A percentile compares a stretch with the other conserved stretches of the same genome.
These are phyloP conservation scores for Quercus aquifolioides DNA, from an alignment of 306 rosid genomes.

Conservation along the genomic window DNA sequence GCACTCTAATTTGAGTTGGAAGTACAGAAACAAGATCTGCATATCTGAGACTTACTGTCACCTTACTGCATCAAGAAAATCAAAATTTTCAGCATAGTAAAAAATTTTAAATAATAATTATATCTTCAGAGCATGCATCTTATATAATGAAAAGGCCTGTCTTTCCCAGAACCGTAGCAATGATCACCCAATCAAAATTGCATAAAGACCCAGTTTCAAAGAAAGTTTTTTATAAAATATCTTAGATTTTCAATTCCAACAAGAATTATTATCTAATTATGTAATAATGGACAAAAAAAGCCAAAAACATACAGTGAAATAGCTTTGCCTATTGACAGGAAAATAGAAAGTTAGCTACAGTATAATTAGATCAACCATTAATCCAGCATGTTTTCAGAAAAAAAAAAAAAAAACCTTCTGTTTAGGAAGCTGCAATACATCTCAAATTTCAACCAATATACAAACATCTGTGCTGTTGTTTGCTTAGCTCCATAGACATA, in stretches of 20 bases:
- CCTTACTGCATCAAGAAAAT: slow-evolving; percentile 66
- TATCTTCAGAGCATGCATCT: background rate
- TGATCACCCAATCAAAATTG: background rate
- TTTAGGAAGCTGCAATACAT: background rate
- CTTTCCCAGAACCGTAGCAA: background rate
- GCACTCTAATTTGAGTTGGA: slow-evolving; percentile 63
- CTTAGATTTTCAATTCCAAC: background rate
- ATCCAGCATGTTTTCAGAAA: background rate
- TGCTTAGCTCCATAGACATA: background rate
- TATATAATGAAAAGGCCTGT: background rate
- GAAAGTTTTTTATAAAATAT: background rate
- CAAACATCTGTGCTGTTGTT: background rate
- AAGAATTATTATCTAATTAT: no score
- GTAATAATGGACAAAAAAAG: background rate
- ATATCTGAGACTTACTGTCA: slow-evolving; percentile 79
- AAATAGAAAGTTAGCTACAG: background rate
- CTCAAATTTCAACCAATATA: background rate
- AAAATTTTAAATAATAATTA: no score
- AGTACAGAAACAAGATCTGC: slow-evolving; percentile 72
- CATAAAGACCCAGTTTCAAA: background rate
- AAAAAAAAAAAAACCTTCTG: background rate
- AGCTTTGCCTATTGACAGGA: background rate
- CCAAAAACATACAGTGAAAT: background rate
- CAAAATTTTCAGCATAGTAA: slow-evolving; percentile 24
- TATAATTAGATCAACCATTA: background rate